A percentile compares a stretch with the other conserved stretches of the same genome.
These are phyloP conservation scores for Cyclocybe cylindracea DNA, from an alignment of 768 basidiomycete genomes.

Conservation along the genomic window DNA sequence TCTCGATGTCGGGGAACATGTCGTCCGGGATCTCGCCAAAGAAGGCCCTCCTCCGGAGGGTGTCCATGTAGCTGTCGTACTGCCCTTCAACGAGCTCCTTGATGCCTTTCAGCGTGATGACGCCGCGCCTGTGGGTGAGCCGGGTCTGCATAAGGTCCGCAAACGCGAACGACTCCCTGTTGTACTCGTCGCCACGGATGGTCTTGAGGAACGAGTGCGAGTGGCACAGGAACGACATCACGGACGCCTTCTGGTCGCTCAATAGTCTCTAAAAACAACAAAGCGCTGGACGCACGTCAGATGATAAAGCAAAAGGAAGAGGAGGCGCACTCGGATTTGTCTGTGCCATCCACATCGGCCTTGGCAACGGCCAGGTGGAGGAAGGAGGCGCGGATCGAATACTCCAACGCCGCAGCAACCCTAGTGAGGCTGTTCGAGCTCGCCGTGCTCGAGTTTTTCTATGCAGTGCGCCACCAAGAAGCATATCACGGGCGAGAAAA, in stretches of 20 bases:
- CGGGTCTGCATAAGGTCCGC: neutral
- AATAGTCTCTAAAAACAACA: neutral
- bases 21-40: constrained; percentile 5
- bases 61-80: neutral
- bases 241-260: constrained; percentile 5
- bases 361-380: neutral
- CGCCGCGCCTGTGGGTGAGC: constrained; percentile 1
- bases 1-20: neutral
- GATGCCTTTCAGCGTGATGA: constrained; percentile 4
- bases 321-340: constrained; percentile 1
- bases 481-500: constrained; percentile 8
- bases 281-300: neutral
- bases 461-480: constrained; percentile 2
- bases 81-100: constrained; percentile 5
- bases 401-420: constrained; percentile 2
- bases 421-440: constrained; percentile 6
- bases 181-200: constrained; percentile 6
- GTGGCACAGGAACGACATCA: constrained; percentile 12
- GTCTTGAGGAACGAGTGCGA: neutral
- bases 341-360: neutral
- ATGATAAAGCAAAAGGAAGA: neutral
- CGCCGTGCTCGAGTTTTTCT: neutral
- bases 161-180: neutral
- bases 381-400: constrained; percentile 1
- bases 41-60: neutral